These are phyloP conservation scores for Leccinum discolor DNA, from an alignment of 1,284 basidiomycete species.

Conservation along the genomic window DNA sequence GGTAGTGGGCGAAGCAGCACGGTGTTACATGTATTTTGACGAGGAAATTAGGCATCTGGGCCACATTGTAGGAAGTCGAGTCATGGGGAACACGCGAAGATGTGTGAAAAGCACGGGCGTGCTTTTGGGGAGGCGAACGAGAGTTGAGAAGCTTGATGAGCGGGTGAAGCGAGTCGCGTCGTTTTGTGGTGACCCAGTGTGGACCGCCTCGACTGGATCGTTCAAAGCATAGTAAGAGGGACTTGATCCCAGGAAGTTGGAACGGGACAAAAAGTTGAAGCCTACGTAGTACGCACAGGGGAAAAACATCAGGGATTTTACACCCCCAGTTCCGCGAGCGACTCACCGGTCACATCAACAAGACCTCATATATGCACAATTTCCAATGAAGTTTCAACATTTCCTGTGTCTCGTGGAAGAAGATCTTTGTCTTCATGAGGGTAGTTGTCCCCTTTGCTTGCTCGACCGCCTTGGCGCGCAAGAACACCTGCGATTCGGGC, in stretches of 20 bases:
- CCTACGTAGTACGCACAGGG: constrained; percentile 38
- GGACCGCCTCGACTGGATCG: neutral
- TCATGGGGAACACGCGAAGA: constrained; percentile 20
- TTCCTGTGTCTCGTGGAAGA: constrained; percentile 67
- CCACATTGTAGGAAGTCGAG: constrained; percentile 28
- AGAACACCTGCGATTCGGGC: constrained; percentile 84
- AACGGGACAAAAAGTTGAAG: constrained; percentile 88
- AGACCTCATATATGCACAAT: constrained; percentile 81
- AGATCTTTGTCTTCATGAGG: constrained; percentile 65
- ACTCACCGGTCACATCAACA: constrained; percentile 73
- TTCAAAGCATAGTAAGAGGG: neutral
- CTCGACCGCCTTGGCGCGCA: constrained; percentile 57
- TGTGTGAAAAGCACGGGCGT: constrained; percentile 29
- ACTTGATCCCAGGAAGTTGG: too few species aligned
- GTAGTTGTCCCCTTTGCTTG: constrained; percentile 40
- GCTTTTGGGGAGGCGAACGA: constrained; percentile 11
- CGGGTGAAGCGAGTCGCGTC: neutral
- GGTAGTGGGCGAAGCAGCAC: neutral
- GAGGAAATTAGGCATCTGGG: constrained; percentile 31
- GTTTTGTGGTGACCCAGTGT: neutral
- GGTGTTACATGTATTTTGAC: constrained; percentile 24
- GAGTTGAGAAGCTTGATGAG: neutral
- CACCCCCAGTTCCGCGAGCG: constrained; percentile 3
- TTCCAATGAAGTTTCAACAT: constrained; percentile 90
- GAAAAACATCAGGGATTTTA: neutral